Evolutionary conservation across 1,139 yeast genomes (phyloP).

Genomic region (Debaryomyces subglobosus): DNA sequence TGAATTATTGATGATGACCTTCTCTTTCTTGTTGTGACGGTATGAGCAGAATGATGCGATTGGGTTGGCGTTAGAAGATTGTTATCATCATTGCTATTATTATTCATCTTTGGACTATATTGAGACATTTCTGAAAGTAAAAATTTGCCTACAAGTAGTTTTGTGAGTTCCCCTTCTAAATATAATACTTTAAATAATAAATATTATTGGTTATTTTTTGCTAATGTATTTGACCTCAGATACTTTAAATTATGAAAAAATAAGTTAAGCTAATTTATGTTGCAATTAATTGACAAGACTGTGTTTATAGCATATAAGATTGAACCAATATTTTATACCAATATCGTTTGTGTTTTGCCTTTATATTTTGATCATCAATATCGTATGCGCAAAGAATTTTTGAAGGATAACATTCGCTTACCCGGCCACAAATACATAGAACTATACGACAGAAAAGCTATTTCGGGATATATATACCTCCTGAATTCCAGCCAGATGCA

Average conservation of each 20-base stretch:
- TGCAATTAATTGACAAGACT: neutral
- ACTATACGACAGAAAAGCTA: neutral
- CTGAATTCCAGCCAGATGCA: slow-evolving; percentile 85
- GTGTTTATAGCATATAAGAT: neutral
- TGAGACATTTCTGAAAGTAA: slow-evolving; percentile 7
- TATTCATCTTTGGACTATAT: slow-evolving; percentile 9
- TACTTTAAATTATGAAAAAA: neutral
- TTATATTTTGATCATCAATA: slow-evolving; percentile 6
- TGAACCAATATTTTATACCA: neutral
- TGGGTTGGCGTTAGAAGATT: slow-evolving; percentile 27
- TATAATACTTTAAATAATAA: neutral
- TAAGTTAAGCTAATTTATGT: neutral
- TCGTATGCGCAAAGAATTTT: slow-evolving; percentile 5
- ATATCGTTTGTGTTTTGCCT: slow-evolving; percentile 7
- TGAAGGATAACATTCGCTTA: neutral
- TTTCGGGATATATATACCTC: slow-evolving; percentile 44
- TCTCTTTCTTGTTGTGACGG: slow-evolving; percentile 42
- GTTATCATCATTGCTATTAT: slow-evolving; percentile 17
- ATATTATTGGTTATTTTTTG: neutral
- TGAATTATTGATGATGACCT: slow-evolving; percentile 63
- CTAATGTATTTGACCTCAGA: neutral
- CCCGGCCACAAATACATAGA: slow-evolving; percentile 4
- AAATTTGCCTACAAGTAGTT: neutral
- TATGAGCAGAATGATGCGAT: slow-evolving; percentile 30
- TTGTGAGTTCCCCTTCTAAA: neutral